Percentiles rank a stretch among this genome's conserved stretches.
phyloP scores from a whole-genome alignment of 257 asterid genomes.

The Striga asiatica region DNA sequence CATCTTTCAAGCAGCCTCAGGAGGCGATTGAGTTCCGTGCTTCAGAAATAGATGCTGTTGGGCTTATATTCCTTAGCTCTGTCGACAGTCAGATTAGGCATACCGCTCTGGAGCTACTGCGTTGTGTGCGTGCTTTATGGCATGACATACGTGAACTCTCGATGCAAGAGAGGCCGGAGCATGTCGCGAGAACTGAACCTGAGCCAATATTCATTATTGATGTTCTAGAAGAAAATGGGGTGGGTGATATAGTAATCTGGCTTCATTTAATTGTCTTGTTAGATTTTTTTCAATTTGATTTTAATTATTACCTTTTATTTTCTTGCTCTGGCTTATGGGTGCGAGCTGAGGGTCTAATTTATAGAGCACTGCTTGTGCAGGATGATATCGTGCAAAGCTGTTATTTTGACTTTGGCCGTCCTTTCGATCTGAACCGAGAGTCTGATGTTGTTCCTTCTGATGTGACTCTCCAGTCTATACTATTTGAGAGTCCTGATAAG shows the following conservation, averaged over 20 bases:
- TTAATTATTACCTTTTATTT: background rate
- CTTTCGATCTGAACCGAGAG: slow-evolving; percentile 89
- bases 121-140: slow-evolving; percentile 85
- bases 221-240: slow-evolving; percentile 99
- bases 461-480: slow-evolving; percentile 83
- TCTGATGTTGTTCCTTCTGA: slow-evolving; percentile 93
- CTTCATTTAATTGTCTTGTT: slow-evolving; percentile 11
- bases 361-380: slow-evolving; percentile 30
- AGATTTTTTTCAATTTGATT: slow-evolving; percentile 9
- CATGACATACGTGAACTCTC: slow-evolving; percentile 73
- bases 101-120: slow-evolving; percentile 92
- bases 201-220: slow-evolving; percentile 96
- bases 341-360: slow-evolving; percentile 10
- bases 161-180: slow-evolving; percentile 50
- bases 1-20: slow-evolving; percentile 68
- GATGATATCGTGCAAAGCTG: slow-evolving; percentile 99
- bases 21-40: slow-evolving; percentile 85
- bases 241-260: slow-evolving; percentile 27
- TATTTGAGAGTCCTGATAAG: slow-evolving; percentile 95
- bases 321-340: background rate
- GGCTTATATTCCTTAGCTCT: slow-evolving; percentile 95
- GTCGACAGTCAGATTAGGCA: slow-evolving; percentile 98
- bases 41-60: slow-evolving; percentile 96
- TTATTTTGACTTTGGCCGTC: slow-evolving; percentile 93
- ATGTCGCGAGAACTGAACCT: slow-evolving; percentile 50